phyloP scores from a whole-genome alignment of 2,329 filamentous ascomycete species.

The Lanzia echinophila region DNA sequence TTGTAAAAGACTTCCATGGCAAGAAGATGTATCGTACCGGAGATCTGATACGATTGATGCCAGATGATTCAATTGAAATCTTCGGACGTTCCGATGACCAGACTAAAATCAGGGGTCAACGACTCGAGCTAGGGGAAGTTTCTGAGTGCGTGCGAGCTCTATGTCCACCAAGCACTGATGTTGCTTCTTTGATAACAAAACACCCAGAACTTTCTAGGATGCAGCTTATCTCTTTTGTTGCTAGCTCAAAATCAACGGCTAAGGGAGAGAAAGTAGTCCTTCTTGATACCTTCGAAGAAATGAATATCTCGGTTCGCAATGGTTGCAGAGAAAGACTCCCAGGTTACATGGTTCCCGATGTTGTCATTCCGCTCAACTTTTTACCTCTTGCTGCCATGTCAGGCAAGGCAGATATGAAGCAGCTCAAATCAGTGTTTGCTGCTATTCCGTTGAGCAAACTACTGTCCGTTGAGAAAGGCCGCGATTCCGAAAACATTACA shows the following conservation, averaged over 20 bases:
- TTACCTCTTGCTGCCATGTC: conserved; percentile 2
- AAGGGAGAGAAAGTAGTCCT: background rate
- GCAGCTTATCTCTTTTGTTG: background rate
- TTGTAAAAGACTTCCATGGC: background rate
- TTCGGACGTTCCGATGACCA: conserved; percentile 57
- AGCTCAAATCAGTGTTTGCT: background rate
- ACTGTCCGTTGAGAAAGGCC: background rate
- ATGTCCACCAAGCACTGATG: background rate
- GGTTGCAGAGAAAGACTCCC: conserved; percentile 22
- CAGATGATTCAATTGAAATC: conserved; percentile 44
- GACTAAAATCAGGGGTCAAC: conserved; percentile 40
- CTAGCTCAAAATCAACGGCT: background rate
- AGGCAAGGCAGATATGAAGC: conserved; percentile 1
- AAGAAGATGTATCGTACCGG: conserved; percentile 36
- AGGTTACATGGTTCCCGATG: conserved; percentile 3
- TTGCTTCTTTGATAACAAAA: background rate
- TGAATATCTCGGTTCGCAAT: conserved; percentile 36
- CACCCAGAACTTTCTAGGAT: background rate
- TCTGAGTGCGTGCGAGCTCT: background rate
- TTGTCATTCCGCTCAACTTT: background rate
- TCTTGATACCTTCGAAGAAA: conserved; percentile 6
- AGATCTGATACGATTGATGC: conserved; percentile 48
- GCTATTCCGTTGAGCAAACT: background rate
- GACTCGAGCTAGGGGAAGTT: conserved; percentile 11
- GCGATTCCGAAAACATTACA: background rate